Evolutionary conservation across 163 green algal genomes (phyloP).

Genomic region (Picocystis sp.): DNA sequence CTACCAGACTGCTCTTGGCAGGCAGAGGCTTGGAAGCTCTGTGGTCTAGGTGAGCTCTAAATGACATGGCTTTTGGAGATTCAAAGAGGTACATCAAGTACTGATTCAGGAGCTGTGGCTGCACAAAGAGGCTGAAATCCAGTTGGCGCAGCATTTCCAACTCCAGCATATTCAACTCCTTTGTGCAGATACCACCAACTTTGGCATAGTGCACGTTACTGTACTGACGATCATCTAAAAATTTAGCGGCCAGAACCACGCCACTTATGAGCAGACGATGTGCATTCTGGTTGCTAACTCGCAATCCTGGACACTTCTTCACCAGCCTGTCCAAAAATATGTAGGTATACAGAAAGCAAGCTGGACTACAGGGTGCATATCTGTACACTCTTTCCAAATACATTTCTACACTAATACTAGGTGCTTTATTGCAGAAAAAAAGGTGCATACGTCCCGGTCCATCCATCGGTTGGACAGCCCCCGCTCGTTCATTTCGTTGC

Average conservation of each 20-base stretch:
- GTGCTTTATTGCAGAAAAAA: conserved; percentile 8
- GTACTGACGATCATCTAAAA: conserved; percentile 58
- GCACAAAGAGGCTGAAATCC: conserved; percentile 38
- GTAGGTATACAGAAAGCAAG: conserved; percentile 48
- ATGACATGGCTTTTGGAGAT: too few species aligned
- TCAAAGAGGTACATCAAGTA: too few species aligned
- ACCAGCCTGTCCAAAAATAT: conserved; percentile 39
- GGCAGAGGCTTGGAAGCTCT: too few species aligned
- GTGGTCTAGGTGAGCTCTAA: too few species aligned
- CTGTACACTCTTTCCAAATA: conserved; percentile 53
- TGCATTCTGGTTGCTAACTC: conserved; percentile 36
- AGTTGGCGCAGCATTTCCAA: conserved; percentile 50
- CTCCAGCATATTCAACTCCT: conserved; percentile 60
- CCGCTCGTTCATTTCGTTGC: too few species aligned
- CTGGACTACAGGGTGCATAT: conserved; percentile 52
- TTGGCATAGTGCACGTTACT: conserved; percentile 61
- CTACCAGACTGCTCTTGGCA: too few species aligned
- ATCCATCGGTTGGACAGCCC: too few species aligned
- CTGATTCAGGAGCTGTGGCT: not conserved
- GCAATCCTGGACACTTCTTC: conserved; percentile 27
- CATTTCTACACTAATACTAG: conserved; percentile 34
- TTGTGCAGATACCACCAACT: conserved; percentile 43
- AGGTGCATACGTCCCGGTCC: too few species aligned
- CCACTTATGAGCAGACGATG: conserved; percentile 48
- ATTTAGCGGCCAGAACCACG: conserved; percentile 53